These are phyloP conservation scores for Gymnopus androsaceus DNA, from an alignment of 1,284 basidiomycete genomes.

Conservation along the genomic window DNA sequence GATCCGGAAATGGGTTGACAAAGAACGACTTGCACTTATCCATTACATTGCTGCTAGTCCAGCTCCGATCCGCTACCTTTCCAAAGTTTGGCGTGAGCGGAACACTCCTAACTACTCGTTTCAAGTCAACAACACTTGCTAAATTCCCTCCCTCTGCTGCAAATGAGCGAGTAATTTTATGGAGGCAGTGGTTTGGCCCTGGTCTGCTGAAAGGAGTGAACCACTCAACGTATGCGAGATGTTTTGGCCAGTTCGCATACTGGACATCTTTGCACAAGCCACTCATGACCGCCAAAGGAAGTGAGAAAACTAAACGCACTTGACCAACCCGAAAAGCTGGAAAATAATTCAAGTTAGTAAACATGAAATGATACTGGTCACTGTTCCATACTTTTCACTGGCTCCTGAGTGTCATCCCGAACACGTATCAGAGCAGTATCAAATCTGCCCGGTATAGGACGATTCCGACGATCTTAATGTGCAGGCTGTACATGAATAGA, in stretches of 20 bases:
- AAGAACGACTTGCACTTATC: not conserved
- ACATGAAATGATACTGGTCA: no score
- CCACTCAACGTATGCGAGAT: conserved; percentile 2
- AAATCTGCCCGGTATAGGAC: conserved; percentile 12
- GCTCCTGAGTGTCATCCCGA: no score
- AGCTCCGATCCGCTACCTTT: not conserved
- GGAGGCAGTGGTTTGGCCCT: not conserved
- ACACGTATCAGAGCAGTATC: conserved; percentile 13
- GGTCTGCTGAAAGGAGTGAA: not conserved
- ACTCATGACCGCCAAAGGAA: not conserved
- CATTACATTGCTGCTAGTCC: not conserved
- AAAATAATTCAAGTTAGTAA: no score
- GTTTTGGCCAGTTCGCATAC: not conserved
- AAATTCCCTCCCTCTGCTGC: not conserved
- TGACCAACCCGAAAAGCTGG: not conserved
- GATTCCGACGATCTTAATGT: conserved; percentile 5
- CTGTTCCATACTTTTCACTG: no score
- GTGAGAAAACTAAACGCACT: not conserved
- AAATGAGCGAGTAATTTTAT: not conserved
- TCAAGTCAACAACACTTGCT: not conserved
- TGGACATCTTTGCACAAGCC: not conserved
- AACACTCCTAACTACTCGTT: not conserved
- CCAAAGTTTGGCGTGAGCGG: not conserved
- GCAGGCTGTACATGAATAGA: conserved; percentile 20
- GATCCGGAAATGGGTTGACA: not conserved